phyloP scores from a whole-genome alignment of 768 basidiomycete genomes.

The Calocybe gangraenosa region DNA sequence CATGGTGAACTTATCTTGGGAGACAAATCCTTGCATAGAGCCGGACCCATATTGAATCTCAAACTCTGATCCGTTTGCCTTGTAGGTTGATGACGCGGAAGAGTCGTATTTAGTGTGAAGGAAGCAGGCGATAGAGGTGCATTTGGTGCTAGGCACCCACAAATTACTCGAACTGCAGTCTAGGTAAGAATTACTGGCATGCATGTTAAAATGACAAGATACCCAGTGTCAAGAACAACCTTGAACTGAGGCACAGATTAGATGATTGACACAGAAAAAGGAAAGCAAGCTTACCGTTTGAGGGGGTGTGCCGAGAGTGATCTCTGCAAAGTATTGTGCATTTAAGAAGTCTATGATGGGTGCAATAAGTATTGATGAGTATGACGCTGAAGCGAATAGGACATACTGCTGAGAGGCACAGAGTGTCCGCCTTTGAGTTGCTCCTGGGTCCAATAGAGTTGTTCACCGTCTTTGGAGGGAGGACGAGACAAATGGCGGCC shows the following conservation, averaged over 20 bases:
- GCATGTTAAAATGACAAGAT: constrained; percentile 2
- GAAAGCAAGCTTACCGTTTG: constrained; percentile 54
- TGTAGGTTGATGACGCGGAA: constrained; percentile 73
- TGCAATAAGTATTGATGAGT: neutral
- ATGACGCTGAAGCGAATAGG: neutral
- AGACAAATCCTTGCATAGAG: constrained; percentile 95
- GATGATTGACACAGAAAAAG: neutral
- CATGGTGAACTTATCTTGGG: constrained; percentile 73
- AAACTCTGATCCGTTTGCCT: constrained; percentile 84
- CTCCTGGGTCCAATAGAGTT: constrained; percentile 80
- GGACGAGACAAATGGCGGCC: constrained; percentile 55
- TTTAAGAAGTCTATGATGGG: constrained; percentile 83
- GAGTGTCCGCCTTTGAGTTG: constrained; percentile 72
- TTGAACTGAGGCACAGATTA: constrained; percentile 58
- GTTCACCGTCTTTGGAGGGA: constrained; percentile 40
- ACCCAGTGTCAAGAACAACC: constrained; percentile 94
- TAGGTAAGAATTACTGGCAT: constrained; percentile 5
- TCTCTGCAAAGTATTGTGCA: constrained; percentile 94
- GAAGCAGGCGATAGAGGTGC: constrained; percentile 91
- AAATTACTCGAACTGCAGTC: constrained; percentile 75
- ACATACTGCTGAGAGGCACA: constrained; percentile 87
- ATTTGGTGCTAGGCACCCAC: constrained; percentile 83
- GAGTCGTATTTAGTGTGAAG: constrained; percentile 93
- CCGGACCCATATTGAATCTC: constrained; percentile 94
- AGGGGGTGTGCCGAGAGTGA: constrained; percentile 76